These are phyloP conservation scores for Bruguiera hainesii DNA, from an alignment of 441 rosid species.

Conservation along the genomic window DNA sequence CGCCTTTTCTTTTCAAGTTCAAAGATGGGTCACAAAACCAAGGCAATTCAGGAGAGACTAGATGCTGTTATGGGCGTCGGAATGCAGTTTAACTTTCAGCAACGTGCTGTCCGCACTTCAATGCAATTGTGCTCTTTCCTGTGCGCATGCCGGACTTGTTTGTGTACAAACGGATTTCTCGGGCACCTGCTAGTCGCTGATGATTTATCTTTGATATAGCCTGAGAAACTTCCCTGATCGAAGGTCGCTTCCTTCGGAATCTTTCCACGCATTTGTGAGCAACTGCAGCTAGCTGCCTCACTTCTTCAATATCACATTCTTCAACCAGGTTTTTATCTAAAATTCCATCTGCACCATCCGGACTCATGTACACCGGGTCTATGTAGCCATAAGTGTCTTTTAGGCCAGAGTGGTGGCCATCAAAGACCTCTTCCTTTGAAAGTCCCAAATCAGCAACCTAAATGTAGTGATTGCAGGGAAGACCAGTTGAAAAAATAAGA, in stretches of 20 bases:
- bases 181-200: constrained; percentile 19
- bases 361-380: constrained; percentile 87
- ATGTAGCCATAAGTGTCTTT: constrained; percentile 97
- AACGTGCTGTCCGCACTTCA: background rate
- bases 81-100: constrained; percentile 5
- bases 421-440: constrained; percentile 80
- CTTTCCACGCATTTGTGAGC: constrained; percentile 77
- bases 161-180: no score
- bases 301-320: constrained; percentile 57
- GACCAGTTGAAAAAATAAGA: background rate
- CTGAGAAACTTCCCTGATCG: constrained; percentile 74
- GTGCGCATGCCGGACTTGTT: no score
- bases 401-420: constrained; percentile 72
- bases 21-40: constrained; percentile 4
- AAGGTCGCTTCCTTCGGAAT: constrained; percentile 73
- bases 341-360: constrained; percentile 84
- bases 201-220: constrained; percentile 74
- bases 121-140: no score
- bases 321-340: constrained; percentile 68
- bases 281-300: constrained; percentile 60
- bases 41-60: constrained; percentile 11
- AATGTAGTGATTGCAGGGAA: background rate
- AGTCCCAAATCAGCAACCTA: constrained; percentile 99
- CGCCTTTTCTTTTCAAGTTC: constrained; percentile 2
- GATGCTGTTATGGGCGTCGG: constrained; percentile 14